Percentiles rank a stretch among this genome's conserved stretches.
These are phyloP conservation scores for Sphaerulina vaccinii DNA, from an alignment of 2,329 filamentous ascomycete species.

Conservation along the genomic window DNA sequence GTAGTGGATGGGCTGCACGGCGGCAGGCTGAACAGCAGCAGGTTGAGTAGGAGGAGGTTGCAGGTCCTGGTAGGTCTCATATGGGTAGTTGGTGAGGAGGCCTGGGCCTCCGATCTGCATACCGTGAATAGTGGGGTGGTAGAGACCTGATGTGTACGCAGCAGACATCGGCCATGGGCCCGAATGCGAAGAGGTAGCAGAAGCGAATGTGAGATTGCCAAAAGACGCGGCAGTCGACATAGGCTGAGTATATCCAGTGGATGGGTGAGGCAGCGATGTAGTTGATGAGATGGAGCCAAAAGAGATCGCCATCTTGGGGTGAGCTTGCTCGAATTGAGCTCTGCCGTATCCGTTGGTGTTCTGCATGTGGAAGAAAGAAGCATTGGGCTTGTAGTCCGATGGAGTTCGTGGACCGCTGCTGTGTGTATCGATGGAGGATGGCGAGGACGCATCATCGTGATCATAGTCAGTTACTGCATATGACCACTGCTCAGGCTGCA, in stretches of 20 bases:
- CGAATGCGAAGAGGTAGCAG: background rate
- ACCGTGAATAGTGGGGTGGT: slow-evolving; percentile 3
- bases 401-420: slow-evolving; percentile 26
- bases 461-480: slow-evolving; percentile 22
- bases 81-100: background rate
- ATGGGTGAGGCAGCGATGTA: background rate
- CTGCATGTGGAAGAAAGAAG: background rate
- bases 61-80: background rate
- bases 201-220: slow-evolving; percentile 4
- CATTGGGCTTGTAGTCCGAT: slow-evolving; percentile 5
- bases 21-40: background rate
- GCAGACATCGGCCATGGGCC: slow-evolving; percentile 2
- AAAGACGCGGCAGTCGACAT: background rate
- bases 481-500: slow-evolving; percentile 23
- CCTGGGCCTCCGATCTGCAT: background rate
- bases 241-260: background rate
- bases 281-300: background rate
- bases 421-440: slow-evolving; percentile 20
- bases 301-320: background rate
- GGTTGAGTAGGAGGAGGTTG: background rate
- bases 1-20: background rate
- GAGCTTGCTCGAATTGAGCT: background rate
- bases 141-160: background rate
- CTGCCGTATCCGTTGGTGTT: background rate
- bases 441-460: slow-evolving; percentile 21